Conservation (phyloP, 2,329 filamentous ascomycete species). For the Fusarium lyarnte region DNA sequence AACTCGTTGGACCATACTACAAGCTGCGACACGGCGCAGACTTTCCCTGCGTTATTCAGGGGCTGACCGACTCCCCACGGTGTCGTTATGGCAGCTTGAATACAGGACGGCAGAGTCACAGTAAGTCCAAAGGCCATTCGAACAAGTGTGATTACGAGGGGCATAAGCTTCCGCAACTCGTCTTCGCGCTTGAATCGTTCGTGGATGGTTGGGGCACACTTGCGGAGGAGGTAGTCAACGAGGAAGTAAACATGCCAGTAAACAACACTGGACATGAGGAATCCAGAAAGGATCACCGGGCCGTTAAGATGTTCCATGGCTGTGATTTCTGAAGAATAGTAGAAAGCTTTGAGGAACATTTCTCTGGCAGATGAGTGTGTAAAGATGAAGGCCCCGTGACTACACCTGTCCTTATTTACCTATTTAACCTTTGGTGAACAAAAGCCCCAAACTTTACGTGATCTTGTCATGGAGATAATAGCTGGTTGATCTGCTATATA, state of each 20-base stretch:
- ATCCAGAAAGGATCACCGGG: conserved; percentile 28
- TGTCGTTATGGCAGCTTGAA: conserved; percentile 31
- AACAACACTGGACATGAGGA: conserved; percentile 23
- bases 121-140: conserved; percentile 44
- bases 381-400: neutral
- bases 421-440: neutral
- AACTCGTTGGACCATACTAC: conserved; percentile 39
- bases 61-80: conserved; percentile 33
- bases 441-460: neutral
- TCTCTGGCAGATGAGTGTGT: neutral
- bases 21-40: conserved; percentile 41
- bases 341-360: neutral
- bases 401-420: neutral
- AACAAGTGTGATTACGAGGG: conserved; percentile 26
- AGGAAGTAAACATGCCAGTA: conserved; percentile 36
- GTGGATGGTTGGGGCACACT: conserved; percentile 18
- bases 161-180: conserved; percentile 23
- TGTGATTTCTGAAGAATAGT: neutral
- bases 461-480: neutral
- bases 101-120: conserved; percentile 32
- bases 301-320: conserved; percentile 22
- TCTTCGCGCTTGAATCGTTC: conserved; percentile 19
- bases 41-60: conserved; percentile 30
- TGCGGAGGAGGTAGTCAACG: conserved; percentile 20
- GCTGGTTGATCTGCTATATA: neutral